Percentiles rank a stretch among this genome's conserved stretches.
Evolutionary conservation across 345 rosid species (phyloP).

Genomic region (Crucihimalaya himalaica): DNA sequence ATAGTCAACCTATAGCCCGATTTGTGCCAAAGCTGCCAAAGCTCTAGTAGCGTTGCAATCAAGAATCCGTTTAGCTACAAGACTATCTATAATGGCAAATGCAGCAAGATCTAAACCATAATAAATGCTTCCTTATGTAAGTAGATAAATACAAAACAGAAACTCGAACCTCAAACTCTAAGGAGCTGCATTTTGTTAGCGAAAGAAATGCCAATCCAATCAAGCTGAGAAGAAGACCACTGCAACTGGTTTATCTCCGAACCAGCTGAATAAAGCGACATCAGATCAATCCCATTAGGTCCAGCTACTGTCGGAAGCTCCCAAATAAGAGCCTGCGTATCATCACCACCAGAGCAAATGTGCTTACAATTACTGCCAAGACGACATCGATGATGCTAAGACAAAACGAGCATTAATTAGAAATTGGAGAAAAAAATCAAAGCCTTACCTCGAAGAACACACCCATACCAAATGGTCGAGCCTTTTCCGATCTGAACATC

Average conservation of each 20-base stretch:
- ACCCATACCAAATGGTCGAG: conserved; percentile 95
- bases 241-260: conserved; percentile 91
- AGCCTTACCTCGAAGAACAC: conserved; percentile 85
- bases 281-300: conserved; percentile 89
- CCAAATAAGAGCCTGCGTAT: conserved; percentile 82
- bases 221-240: conserved; percentile 84
- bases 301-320: conserved; percentile 93
- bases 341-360: conserved; percentile 90
- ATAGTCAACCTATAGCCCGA: background rate
- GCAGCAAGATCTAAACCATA: background rate
- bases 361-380: no score
- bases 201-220: conserved; percentile 91
- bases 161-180: conserved; percentile 64
- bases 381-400: no score
- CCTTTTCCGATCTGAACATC: conserved; percentile 85
- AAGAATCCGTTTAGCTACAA: background rate
- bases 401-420: no score
- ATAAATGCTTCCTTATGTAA: no score
- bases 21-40: no score
- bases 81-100: background rate
- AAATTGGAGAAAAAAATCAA: background rate
- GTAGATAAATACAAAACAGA: no score
- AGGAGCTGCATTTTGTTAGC: conserved; percentile 86
- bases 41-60: background rate
- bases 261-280: conserved; percentile 79